Base-by-base conservation (phyloP, 2,329 filamentous ascomycete species). In the Sporothrix pseudoabietina region DNA sequence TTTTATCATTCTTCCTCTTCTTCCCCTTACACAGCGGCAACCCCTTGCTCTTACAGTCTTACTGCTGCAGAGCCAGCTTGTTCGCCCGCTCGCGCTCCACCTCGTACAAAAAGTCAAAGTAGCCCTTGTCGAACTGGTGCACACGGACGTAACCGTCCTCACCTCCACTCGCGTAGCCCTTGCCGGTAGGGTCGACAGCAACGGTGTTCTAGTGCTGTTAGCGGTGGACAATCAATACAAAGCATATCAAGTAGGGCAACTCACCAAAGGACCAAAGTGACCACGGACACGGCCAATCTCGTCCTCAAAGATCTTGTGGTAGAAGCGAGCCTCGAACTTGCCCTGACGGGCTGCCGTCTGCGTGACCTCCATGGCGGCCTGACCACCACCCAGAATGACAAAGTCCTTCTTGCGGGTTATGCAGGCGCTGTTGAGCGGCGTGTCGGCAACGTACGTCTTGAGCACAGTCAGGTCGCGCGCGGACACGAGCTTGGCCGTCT, bases 261-360 rank as follows among this genome's bases (percentile, higher is more conserved):
- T 74, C 81, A 85, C 83, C 81, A 98, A 87, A 77, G 92, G 96
- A 81, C 96, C 96, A 84, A 99, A 99, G 84, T 99, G 96, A 76
- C 96, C 96, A 81, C 94, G 90, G 77, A 99, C 96, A 87, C 96
- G 92, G 78, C 96, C 96, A 80, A 98, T 95, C 87, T 99, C 96
- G 84, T 99, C 95, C 84, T 97, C 94, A 82, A 99, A 98, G 82
- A 99, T 92, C 89, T 97, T 98, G 91, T 99, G 96, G 88, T 98
- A 99, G 88, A 99, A 99, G 77, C 96, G 91, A 61, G 96, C 96
- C 85, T 99, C 96, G 87, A 99, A 99, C 86, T 98, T 98, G 85
- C 96, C 96, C 87, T 99, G 96, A 77, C 96, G 90, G 69, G 94
- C 91, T 47, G 92, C 92, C 70, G 96, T 98, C 72, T 93, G 97